Evolutionary conservation across 2,329 filamentous ascomycete genomes (phyloP), one percentile per base, ranked within the genome.

Genomic region (Setomelanomma holmii): DNA sequence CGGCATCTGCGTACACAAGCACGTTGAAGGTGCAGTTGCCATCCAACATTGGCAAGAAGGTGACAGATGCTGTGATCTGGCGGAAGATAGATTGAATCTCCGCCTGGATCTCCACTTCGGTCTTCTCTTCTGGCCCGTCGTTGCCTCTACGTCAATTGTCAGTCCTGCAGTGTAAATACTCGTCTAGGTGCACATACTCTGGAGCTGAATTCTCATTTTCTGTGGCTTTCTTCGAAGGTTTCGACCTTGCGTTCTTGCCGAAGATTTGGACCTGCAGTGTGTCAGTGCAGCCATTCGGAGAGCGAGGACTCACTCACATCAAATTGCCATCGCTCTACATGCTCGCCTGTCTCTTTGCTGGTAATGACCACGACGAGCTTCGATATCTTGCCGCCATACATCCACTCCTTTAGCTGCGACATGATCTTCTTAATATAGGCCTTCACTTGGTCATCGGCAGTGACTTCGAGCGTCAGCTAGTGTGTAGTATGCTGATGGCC

Each of bases 341-440:
- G 89, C 73, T 97, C 93, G 58, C 93, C 95, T 0, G 93, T 96
- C 76, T 99, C 95, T 77, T 97, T 98, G 80, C 90, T 90, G 24
- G 93, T 97, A 63, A 99, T 93, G 41, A 99, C 95, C 46, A 99
- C 89, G 53, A 99, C 93, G 11, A 99, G 86, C 77, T 96, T 97
- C 45, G 91, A 96, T 73, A 99, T 97, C 78, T 99, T 98, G 74
- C 93, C 91, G 66, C 89, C 90, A 46, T 92, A 83, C 92, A 98
- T 98, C 95, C 95, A 99, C 74, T 91, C 91, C 79, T 96, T 93
- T 52, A 99, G 86, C 77, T 99, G 95, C 22, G 88, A 88, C 93
- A 97, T 99, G 79, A 99, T 98, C 79, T 96, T 96, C 78, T 96
- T 97, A 82, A 99, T 96, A 79, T 99, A 99, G 24, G 93, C 91